Conservation (phyloP, 805 yeast genomes). For the Jamesozyma piceae region DNA sequence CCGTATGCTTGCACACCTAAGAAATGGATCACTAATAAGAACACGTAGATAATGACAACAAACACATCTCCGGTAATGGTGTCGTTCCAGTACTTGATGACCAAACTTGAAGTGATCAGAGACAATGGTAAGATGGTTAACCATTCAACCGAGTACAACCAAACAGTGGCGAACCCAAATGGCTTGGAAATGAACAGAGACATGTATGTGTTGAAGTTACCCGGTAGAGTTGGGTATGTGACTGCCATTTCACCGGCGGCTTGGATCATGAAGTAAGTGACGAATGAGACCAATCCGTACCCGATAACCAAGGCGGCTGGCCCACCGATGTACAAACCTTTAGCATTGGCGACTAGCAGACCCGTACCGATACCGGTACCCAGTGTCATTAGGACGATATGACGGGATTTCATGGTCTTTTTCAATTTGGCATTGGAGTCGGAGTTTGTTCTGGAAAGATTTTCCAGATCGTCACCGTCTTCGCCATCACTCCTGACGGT, state of each 20-base stretch:
- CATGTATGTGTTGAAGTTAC: conserved; percentile 34
- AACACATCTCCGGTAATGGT: conserved; percentile 43
- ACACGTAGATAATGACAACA: conserved; percentile 45
- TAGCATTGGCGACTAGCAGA: conserved; percentile 46
- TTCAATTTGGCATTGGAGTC: conserved; percentile 10
- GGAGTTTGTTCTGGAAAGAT: no score
- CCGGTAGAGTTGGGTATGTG: conserved; percentile 32
- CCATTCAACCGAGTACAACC: conserved; percentile 61
- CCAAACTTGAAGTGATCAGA: conserved; percentile 48
- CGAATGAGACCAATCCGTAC: conserved; percentile 45
- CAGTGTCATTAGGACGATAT: conserved; percentile 64
- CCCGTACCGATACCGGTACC: conserved; percentile 83
- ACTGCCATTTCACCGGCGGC: conserved; percentile 41
- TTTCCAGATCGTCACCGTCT: no score
- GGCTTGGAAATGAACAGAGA: conserved; percentile 49
- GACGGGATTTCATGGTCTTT: conserved; percentile 31
- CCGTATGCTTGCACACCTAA: conserved; percentile 60
- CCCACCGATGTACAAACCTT: conserved; percentile 36
- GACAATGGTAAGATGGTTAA: conserved; percentile 57
- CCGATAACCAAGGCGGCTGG: conserved; percentile 44
- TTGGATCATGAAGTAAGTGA: conserved; percentile 48
- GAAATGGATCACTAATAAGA: conserved; percentile 44
- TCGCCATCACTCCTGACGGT: conserved; percentile 6
- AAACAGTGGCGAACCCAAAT: conserved; percentile 63
- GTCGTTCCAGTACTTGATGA: conserved; percentile 43